A percentile compares a stretch with the other conserved stretches of the same genome.
phyloP scores from a whole-genome alignment of 2,329 filamentous ascomycete genomes.

The Colletotrichum destructivum region DNA sequence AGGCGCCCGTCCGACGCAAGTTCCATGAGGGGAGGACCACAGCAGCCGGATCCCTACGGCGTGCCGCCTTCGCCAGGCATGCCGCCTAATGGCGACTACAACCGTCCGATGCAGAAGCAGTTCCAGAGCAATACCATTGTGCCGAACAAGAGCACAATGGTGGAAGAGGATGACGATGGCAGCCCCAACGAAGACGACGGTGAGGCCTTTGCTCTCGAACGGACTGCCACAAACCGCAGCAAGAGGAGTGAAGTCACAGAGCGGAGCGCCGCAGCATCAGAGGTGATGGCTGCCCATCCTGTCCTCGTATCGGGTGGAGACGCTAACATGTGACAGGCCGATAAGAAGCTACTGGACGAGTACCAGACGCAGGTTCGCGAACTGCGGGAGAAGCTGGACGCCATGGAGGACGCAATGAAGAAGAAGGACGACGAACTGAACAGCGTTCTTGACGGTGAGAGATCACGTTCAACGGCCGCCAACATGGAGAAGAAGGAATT shows the following conservation, averaged over 20 bases:
- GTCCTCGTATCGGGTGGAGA: slow-evolving; percentile 39
- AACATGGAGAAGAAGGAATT: slow-evolving; percentile 80
- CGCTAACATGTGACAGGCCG: slow-evolving; percentile 60
- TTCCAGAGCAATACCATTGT: slow-evolving; percentile 97
- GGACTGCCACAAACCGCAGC: slow-evolving; percentile 46
- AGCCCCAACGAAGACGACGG: slow-evolving; percentile 70
- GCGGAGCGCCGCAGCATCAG: slow-evolving; percentile 53
- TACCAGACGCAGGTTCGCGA: slow-evolving; percentile 84
- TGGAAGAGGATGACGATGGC: slow-evolving; percentile 91
- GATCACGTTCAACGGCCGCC: slow-evolving; percentile 64
- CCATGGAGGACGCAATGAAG: slow-evolving; percentile 78
- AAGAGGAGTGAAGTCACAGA: slow-evolving; percentile 50
- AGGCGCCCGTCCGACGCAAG: slow-evolving; percentile 74
- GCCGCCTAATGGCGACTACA: slow-evolving; percentile 73
- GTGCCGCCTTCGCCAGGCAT: slow-evolving; percentile 73
- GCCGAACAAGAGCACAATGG: slow-evolving; percentile 97
- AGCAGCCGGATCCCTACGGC: slow-evolving; percentile 61
- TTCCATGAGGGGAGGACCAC: slow-evolving; percentile 67
- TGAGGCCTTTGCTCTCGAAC: slow-evolving; percentile 75
- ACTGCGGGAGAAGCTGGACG: slow-evolving; percentile 80
- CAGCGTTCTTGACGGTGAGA: slow-evolving; percentile 71
- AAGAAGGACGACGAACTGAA: slow-evolving; percentile 81
- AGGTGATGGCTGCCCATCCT: slow-evolving; percentile 51
- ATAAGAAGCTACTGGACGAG: slow-evolving; percentile 83
- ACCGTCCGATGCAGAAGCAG: slow-evolving; percentile 86